Conservation (phyloP, 164 flowering plant genomes). For the Berberis thunbergii region DNA sequence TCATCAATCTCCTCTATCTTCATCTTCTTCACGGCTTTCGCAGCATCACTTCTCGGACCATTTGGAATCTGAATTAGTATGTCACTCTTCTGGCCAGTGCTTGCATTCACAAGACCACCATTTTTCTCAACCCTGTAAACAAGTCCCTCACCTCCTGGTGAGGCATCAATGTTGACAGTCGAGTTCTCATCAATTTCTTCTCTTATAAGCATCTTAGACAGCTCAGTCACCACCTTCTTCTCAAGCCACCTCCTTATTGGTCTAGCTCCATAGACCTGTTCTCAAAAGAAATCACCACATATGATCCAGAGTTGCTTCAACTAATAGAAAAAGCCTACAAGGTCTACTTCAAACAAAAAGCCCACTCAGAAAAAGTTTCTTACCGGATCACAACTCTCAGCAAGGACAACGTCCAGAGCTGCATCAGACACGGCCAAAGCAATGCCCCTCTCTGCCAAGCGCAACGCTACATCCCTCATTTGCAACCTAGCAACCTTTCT, state of each 20-base stretch:
- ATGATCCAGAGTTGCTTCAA: too few species aligned
- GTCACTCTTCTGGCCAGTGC: slow-evolving; percentile 46
- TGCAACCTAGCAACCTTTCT: neutral
- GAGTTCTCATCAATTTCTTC: slow-evolving; percentile 81
- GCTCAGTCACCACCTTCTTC: too few species aligned
- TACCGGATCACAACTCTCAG: slow-evolving; percentile 15
- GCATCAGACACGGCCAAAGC: neutral
- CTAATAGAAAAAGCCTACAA: too few species aligned
- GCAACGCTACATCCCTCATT: neutral
- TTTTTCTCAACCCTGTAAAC: slow-evolving; percentile 38
- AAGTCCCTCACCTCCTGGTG: slow-evolving; percentile 12
- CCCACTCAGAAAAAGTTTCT: too few species aligned
- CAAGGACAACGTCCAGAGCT: neutral
- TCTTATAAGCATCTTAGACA: slow-evolving; percentile 57
- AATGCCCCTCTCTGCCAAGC: slow-evolving; percentile 1
- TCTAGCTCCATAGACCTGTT: slow-evolving; percentile 53
- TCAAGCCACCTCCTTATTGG: slow-evolving; percentile 32
- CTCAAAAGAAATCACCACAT: too few species aligned
- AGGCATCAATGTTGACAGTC: slow-evolving; percentile 62
- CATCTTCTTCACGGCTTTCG: slow-evolving; percentile 60
- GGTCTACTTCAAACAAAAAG: too few species aligned
- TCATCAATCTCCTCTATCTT: slow-evolving; percentile 23
- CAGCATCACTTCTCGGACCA: slow-evolving; percentile 26
- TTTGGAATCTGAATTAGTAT: slow-evolving; percentile 43
- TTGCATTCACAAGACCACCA: slow-evolving; percentile 51